Evolutionary conservation across 192 early-diverging fungal genomes (phyloP), one percentile per base, ranked within the genome.

Genomic region (Mortierella hygrophila): DNA sequence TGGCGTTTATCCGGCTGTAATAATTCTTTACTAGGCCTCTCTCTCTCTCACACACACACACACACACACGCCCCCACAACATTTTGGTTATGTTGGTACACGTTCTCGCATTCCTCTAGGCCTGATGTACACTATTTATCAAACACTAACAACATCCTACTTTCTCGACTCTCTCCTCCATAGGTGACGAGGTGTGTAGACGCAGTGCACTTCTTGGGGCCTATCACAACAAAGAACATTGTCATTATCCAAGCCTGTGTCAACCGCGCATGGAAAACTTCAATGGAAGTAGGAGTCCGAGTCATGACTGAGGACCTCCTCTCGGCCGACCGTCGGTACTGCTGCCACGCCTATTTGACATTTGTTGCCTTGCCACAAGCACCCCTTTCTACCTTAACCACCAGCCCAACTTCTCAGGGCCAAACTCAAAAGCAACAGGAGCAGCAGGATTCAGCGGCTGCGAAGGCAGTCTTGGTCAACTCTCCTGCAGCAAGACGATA

Each of bases 231-330:
- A 3, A 91, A 94, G 44, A 91, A 95, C 72, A 91, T 95, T 75
- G 75, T 92, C n/a, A 91, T 90, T 15, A 87, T 95, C 40, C 91
- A 91, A 65, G 93, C 94, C 20, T 83, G 78, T n/a, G 92, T 95
- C 35, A 95, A 95, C 68, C 88, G 90, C 68, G 88, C 92, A 1
- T 95, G 94, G 94, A 91, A 91, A 37, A 93, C 93, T 0, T 94
- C 93, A 2, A 95, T 95, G 94, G 94, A 95, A 82, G 90, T 91
- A 40, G 93, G 90, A 3, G 93, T 95, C n/a, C 89, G 91, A 49
- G 94, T 95, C 26, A 93, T 94, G 71, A 90, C 93, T 9, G 94
- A 95, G 78, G 89, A 93, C 26, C 87, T 93, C 8, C 75, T 92
- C 20, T 85, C 94, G 2, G 90, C 92, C n/a, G 85, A 86, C 5